These are phyloP conservation scores for Tanacetum coccineum DNA, from an alignment of 129 eudicot genomes.

Conservation along the genomic window DNA sequence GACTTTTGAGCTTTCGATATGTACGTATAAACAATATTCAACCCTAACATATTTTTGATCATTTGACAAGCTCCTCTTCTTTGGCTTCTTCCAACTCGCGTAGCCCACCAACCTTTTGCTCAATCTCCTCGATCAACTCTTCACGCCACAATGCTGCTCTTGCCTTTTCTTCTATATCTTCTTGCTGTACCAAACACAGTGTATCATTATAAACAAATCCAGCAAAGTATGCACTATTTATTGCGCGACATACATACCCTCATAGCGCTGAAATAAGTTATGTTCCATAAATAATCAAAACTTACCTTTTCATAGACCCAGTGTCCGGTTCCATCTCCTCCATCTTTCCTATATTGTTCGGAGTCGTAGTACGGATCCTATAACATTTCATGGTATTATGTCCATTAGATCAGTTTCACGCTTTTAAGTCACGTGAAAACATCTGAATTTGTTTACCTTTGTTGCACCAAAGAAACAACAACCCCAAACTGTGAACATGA, in stretches of 20 bases:
- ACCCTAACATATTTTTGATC: not conserved
- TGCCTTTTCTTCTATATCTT: conserved; percentile 70
- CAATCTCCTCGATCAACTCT: conserved; percentile 93
- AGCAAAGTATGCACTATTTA: not conserved
- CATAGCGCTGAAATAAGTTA: not conserved
- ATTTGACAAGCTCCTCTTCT: conserved; percentile 63
- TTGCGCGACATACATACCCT: not conserved
- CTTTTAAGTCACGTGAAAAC: no score
- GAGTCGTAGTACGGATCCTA: conserved; percentile 96
- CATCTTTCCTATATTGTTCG: conserved; percentile 78
- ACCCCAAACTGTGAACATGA: conserved; percentile 91
- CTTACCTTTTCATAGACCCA: conserved; percentile 73
- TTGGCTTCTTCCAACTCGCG: conserved; percentile 84
- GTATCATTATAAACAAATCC: not conserved
- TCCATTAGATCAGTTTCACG: not conserved
- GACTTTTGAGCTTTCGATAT: not conserved
- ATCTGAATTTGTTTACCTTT: conserved; percentile 41
- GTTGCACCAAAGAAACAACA: conserved; percentile 89
- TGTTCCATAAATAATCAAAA: not conserved
- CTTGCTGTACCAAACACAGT: conserved; percentile 47
- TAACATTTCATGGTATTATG: conserved; percentile 9
- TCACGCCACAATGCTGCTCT: conserved; percentile 84
- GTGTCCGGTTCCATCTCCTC: conserved; percentile 94
- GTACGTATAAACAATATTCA: conserved; percentile 22
- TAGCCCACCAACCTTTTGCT: conserved; percentile 80